Conservation (phyloP, 495 filamentous ascomycete genomes). For the Aspergillus diversus region DNA sequence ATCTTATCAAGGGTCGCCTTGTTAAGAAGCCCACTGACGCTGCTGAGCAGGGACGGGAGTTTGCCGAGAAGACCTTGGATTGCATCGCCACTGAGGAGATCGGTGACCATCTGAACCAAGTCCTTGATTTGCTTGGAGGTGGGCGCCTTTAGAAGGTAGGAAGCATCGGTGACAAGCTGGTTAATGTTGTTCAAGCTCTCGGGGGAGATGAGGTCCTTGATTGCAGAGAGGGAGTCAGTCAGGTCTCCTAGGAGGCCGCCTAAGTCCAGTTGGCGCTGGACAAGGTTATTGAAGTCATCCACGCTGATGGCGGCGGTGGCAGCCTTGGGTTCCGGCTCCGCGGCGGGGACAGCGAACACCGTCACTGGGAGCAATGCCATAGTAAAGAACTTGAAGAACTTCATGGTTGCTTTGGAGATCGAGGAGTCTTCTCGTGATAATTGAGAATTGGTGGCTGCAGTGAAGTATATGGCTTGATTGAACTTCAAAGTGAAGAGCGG, state of each 20-base stretch:
- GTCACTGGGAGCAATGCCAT: constrained; percentile 20
- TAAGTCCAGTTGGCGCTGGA: constrained; percentile 10
- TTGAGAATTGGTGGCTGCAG: constrained; percentile 4
- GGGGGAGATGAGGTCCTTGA: constrained; percentile 17
- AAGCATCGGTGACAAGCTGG: constrained; percentile 3
- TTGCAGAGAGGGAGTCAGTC: constrained; percentile 10
- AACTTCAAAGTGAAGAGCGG: neutral
- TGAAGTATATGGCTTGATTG: neutral
- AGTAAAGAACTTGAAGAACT: constrained; percentile 23
- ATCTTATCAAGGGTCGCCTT: constrained; percentile 6
- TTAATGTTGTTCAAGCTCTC: constrained; percentile 25
- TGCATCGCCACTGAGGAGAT: constrained; percentile 14
- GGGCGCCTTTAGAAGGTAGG: constrained; percentile 11
- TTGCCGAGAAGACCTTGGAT: constrained; percentile 11
- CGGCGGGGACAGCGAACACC: constrained; percentile 10
- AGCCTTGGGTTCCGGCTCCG: constrained; percentile 19
- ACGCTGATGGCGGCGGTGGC: constrained; percentile 2
- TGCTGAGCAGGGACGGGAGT: constrained; percentile 12
- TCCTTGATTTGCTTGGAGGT: constrained; percentile 18
- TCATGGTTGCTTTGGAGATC: constrained; percentile 10
- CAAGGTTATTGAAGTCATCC: constrained; percentile 11
- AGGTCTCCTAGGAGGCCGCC: constrained; percentile 15
- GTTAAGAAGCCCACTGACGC: constrained; percentile 17
- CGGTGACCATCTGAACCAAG: constrained; percentile 7
- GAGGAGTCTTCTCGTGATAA: neutral